Percentiles rank a stretch among this genome's conserved stretches.
Evolutionary conservation across 1,284 basidiomycete genomes (phyloP).

Genomic region (Coniferiporia weirii): DNA sequence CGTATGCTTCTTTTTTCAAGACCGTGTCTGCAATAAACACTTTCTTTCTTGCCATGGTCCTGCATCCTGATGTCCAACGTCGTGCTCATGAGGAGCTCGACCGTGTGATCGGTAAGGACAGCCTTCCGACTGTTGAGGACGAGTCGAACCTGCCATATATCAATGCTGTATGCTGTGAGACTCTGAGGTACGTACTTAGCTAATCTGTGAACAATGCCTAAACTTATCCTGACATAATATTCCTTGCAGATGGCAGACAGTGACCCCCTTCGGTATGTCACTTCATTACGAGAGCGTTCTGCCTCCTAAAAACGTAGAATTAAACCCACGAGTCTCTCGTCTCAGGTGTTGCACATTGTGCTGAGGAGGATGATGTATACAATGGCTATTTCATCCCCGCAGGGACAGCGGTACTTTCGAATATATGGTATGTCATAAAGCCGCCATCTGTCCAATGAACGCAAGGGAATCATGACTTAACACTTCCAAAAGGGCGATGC

Average conservation of each 20-base stretch:
- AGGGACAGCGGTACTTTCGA: slow-evolving; percentile 14
- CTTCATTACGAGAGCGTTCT: too few relatives aligned
- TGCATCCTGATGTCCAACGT: slow-evolving; percentile 15
- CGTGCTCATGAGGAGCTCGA: slow-evolving; percentile 19
- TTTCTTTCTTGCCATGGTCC: slow-evolving; percentile 17
- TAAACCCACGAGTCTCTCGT: neutral
- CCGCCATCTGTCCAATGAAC: neutral
- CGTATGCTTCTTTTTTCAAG: neutral
- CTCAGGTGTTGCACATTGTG: slow-evolving; percentile 1
- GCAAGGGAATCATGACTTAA: neutral
- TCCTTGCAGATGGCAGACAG: slow-evolving; percentile 12
- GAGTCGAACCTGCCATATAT: slow-evolving; percentile 21
- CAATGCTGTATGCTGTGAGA: slow-evolving; percentile 18
- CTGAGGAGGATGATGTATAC: slow-evolving; percentile 17
- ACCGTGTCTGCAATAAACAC: slow-evolving; percentile 13
- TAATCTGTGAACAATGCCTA: neutral
- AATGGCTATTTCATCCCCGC: slow-evolving; percentile 19
- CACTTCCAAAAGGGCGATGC: neutral
- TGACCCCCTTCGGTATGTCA: slow-evolving; percentile 4
- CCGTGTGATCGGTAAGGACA: slow-evolving; percentile 20
- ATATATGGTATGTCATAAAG: slow-evolving; percentile 11
- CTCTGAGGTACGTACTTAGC: neutral
- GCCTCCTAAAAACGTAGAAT: too few relatives aligned
- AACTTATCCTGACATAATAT: neutral
- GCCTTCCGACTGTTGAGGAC: slow-evolving; percentile 20